Evolutionary conservation across 306 rosid genomes (phyloP), one percentile per base, ranked within the genome.

Genomic region (Casuarina equisetifolia): DNA sequence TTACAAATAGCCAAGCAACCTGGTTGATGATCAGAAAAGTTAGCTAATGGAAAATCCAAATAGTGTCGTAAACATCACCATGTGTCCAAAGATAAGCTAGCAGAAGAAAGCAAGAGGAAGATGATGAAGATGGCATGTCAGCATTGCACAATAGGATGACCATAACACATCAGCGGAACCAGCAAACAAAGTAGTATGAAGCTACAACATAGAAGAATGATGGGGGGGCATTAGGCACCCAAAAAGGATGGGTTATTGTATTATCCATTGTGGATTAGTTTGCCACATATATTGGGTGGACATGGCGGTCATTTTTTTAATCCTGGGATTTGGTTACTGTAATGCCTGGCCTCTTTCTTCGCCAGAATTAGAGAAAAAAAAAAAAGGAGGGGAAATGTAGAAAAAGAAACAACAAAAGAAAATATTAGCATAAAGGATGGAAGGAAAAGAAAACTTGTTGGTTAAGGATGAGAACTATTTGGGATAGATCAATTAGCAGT

Each of bases 51-150:
- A n/a, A n/a, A n/a, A n/a, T n/a, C n/a, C n/a, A n/a, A n/a, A n/a
- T n/a, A n/a, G n/a, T n/a, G n/a, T n/a, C n/a, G n/a, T n/a, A n/a
- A n/a, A n/a, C n/a, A n/a, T n/a, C n/a, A n/a, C n/a, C n/a, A n/a
- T 16, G 16, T 13, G 12, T 3, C 4, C 9, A n/a, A 53, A 55
- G 5, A n/a, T 6, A 0, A 55, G 61, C 40, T 51, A 79, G 63
- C 44, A 16, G 2, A 4, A 62, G 5, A 36, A 16, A 39, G 15
- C 38, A 12, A 16, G 6, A 54, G 25, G 35, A 25, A 19, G 77
- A 71, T 53, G 83, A 76, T 53, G 83, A 44, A n/a, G 50, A 15
- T 46, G 78, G 80, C 76, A 76, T 42, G 17, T 57, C 19, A 38
- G 69, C 5, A 74, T 55, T 4, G 58, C 19, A 46, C 15, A 36